Evolutionary conservation across 225 moss, liverwort and hornwort species (phyloP), one percentile per base, ranked within the genome.

Genomic region (Ulota crispa): DNA sequence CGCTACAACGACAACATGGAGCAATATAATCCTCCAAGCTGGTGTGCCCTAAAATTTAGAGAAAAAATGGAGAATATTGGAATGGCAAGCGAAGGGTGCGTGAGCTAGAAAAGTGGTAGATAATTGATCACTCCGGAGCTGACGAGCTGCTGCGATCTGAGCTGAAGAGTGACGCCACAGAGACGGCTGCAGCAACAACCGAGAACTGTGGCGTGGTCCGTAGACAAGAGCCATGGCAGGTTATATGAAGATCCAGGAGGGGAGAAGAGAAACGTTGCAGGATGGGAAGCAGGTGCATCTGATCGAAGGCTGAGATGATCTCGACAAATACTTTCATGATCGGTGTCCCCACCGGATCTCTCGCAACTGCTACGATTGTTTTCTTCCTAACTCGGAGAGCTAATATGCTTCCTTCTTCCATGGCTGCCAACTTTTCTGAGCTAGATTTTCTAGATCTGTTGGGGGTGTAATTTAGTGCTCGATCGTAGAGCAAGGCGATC

Each of bases 271-370:
- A 50, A 1, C 5, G 50, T 50, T 50, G 50, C 18, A 50, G 50
- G 50, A 50, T 15, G 15, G 18, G 50, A 50, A 50, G 50, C 18
- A 63, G 36, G 62, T 19, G 26, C 57, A 57, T n/a, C 6, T 47
- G 45, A 64, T 64, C 64, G 32, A 86, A 71, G 79, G 83, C 86
- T 32, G 71, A 37, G 83, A 86, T 86, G 72, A 76, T 61, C 37
- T 12, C 8, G 39, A 39, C n/a, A 11, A n/a, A 1, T 45, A 0
- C 30, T 2, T 18, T 31, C 60, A 59, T 2, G 19, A 76, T 27
- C 20, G 19, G 42, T 63, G 47, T 64, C 63, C 64, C 45, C 47
- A 32, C 63, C 9, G 31, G 45, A 41, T 64, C 76, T 47, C 42
- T 13, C n/a, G 5, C 76, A 1, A 43, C 62, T 42, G 75, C 62